These are phyloP conservation scores for Tetrapyrgos nigripes DNA, from an alignment of 1,284 basidiomycete genomes.

Conservation along the genomic window DNA sequence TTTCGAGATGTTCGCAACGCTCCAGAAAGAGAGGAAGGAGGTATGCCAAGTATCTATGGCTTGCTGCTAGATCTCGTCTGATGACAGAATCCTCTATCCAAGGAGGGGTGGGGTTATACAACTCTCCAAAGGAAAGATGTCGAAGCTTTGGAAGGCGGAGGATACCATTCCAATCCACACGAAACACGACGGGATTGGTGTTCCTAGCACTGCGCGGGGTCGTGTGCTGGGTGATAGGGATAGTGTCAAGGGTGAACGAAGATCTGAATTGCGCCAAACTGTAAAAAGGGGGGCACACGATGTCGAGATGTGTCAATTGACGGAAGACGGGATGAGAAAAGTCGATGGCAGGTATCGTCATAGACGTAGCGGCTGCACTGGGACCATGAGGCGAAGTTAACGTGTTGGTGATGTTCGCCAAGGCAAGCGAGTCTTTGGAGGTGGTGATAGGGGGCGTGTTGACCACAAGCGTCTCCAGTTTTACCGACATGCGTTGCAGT, in stretches of 20 bases:
- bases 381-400: not conserved
- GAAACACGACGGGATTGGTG: not conserved
- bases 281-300: constrained; percentile 30
- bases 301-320: constrained; percentile 38
- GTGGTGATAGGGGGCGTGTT: not conserved
- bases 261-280: not conserved
- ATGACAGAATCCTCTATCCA: not conserved
- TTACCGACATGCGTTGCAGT: constrained; percentile 5
- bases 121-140: constrained; percentile 34
- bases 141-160: constrained; percentile 33
- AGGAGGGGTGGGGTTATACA: not conserved
- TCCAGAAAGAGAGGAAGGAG: constrained; percentile 26
- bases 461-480: not conserved
- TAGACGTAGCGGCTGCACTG: not conserved
- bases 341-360: not conserved
- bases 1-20: constrained; percentile 23
- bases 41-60: constrained; percentile 24
- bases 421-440: not conserved
- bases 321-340: constrained; percentile 26
- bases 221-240: not conserved
- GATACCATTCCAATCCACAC: constrained; percentile 32
- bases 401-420: not conserved
- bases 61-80: constrained; percentile 18
- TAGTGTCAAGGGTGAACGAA: not conserved
- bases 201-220: not conserved